phyloP scores from a whole-genome alignment of 768 basidiomycete species.

The Neoboletus brunneissimus region DNA sequence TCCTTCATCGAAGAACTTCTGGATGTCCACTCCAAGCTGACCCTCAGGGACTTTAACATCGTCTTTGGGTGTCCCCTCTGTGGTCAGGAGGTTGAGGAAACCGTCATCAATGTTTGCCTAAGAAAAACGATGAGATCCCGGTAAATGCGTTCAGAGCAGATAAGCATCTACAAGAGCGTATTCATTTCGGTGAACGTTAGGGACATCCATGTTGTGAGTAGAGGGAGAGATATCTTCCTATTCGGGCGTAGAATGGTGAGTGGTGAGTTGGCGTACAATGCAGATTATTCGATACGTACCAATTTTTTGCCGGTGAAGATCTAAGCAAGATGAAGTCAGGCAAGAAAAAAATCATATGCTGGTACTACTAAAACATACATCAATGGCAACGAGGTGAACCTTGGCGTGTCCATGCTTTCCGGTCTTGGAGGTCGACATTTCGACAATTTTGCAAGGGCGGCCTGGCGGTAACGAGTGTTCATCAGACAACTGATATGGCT shows the following conservation, averaged over 20 bases:
- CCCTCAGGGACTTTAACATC: slow-evolving; percentile 92
- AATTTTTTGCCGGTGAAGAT: slow-evolving; percentile 99
- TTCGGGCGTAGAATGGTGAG: slow-evolving; percentile 14
- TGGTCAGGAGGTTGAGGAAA: slow-evolving; percentile 90
- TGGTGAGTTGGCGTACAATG: neutral
- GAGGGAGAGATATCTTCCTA: slow-evolving; percentile 94
- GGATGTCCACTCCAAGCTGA: slow-evolving; percentile 73
- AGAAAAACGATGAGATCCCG: slow-evolving; percentile 1
- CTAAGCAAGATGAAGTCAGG: slow-evolving; percentile 39
- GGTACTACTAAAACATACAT: slow-evolving; percentile 56
- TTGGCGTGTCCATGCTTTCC: slow-evolving; percentile 99
- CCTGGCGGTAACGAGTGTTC: slow-evolving; percentile 35
- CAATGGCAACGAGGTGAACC: slow-evolving; percentile 95
- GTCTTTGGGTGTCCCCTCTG: slow-evolving; percentile 80
- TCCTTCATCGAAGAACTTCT: slow-evolving; percentile 71
- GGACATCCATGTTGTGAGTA: slow-evolving; percentile 99
- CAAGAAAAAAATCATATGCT: neutral
- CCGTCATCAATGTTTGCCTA: slow-evolving; percentile 90
- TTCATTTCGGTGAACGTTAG: slow-evolving; percentile 88
- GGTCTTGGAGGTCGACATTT: slow-evolving; percentile 99
- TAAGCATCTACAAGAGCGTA: slow-evolving; percentile 70
- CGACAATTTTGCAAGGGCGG: slow-evolving; percentile 97
- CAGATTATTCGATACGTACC: slow-evolving; percentile 43
- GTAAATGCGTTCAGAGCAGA: slow-evolving; percentile 1
- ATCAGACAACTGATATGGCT: slow-evolving; percentile 4